A percentile compares a stretch with the other conserved stretches of the same genome.
These are phyloP conservation scores for Apiospora arundinis DNA, from an alignment of 2,329 filamentous ascomycete genomes.

Conservation along the genomic window DNA sequence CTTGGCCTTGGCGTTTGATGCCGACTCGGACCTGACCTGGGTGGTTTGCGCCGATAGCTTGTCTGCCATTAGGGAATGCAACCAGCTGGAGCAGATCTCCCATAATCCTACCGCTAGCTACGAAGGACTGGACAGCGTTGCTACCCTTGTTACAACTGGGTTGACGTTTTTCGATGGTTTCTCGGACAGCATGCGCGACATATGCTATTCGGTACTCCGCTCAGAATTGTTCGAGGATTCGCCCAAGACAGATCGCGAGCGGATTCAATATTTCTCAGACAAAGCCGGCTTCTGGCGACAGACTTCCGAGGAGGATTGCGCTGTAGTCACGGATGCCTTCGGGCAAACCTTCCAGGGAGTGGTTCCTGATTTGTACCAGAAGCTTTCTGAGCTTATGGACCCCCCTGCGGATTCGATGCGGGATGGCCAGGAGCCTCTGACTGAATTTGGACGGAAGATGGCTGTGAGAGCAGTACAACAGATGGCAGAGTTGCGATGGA, in stretches of 20 bases:
- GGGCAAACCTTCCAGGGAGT: constrained; percentile 69
- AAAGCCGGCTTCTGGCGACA: constrained; percentile 79
- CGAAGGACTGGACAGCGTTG: constrained; percentile 50
- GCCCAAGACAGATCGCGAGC: constrained; percentile 71
- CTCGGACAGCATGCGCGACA: constrained; percentile 70
- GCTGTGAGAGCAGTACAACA: constrained; percentile 82
- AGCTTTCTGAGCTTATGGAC: constrained; percentile 56
- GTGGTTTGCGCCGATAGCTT: constrained; percentile 83
- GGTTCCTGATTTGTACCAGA: constrained; percentile 59
- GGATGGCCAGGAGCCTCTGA: constrained; percentile 55
- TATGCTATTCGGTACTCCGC: constrained; percentile 71
- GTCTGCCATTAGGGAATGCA: constrained; percentile 81
- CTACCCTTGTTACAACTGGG: constrained; percentile 72
- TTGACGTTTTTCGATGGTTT: constrained; percentile 74
- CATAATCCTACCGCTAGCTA: constrained; percentile 70
- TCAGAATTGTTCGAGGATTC: constrained; percentile 78
- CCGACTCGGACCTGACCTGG: constrained; percentile 76
- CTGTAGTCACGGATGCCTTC: constrained; percentile 71
- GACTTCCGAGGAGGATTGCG: constrained; percentile 82
- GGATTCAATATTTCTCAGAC: constrained; percentile 80
- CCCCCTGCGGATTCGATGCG: constrained; percentile 53
- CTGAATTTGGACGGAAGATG: constrained; percentile 77
- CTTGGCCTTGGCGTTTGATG: constrained; percentile 77
- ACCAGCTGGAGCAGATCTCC: constrained; percentile 74
- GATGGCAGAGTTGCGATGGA: constrained; percentile 73